phyloP scores from a whole-genome alignment of 306 rosid species.

The Senna tora region DNA sequence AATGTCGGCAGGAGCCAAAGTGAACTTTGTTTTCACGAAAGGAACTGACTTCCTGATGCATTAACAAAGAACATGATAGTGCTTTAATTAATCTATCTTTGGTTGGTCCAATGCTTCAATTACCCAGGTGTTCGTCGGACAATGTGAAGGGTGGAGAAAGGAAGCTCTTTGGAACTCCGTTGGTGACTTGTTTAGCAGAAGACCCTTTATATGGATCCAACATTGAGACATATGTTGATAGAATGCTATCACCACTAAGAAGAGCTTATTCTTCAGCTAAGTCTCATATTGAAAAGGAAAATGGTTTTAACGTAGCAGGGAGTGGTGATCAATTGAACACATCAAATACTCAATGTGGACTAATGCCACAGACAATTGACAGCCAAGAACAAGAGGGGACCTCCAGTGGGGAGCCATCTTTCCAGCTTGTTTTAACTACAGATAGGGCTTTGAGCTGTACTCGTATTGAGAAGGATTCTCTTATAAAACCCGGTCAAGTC shows the following conservation, averaged over 20 bases:
- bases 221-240: constrained; percentile 59
- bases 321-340: constrained; percentile 55
- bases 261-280: constrained; percentile 57
- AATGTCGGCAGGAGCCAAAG: neutral
- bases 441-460: constrained; percentile 58
- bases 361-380: constrained; percentile 40
- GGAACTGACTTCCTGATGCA: constrained; percentile 32
- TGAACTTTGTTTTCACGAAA: constrained; percentile 12
- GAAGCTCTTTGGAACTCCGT: constrained; percentile 85
- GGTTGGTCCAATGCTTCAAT: constrained; percentile 37
- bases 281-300: constrained; percentile 67
- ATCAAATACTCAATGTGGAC: constrained; percentile 43
- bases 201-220: constrained; percentile 61
- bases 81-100: constrained; percentile 28
- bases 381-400: constrained; percentile 54
- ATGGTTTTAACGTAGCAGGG: constrained; percentile 63
- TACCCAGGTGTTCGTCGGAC: constrained; percentile 53
- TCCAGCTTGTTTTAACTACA: constrained; percentile 65
- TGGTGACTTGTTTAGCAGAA: constrained; percentile 75
- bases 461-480: constrained; percentile 63
- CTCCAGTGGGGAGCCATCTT: constrained; percentile 58
- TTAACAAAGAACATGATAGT: constrained; percentile 31
- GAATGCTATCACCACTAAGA: constrained; percentile 72
- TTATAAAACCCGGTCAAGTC: constrained; percentile 51
- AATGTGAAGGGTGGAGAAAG: constrained; percentile 64